Conservation (phyloP, 805 yeast species). For the Huiozyma naganishii region DNA sequence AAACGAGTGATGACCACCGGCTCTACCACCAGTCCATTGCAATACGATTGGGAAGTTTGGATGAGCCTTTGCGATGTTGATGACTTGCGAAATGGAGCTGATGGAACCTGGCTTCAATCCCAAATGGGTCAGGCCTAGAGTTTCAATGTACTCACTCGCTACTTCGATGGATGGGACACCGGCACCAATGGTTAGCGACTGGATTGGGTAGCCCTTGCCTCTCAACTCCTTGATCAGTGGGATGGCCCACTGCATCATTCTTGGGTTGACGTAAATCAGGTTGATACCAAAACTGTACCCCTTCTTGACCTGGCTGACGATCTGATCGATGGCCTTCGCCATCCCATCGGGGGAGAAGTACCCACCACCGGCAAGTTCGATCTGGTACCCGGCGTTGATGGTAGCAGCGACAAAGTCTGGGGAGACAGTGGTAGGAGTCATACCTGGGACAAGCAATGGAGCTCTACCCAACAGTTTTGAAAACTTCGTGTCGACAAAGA, state of each 20-base stretch:
- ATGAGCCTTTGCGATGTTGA: conserved; percentile 88
- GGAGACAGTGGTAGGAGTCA: conserved; percentile 97
- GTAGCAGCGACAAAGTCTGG: conserved; percentile 92
- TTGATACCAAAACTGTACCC: conserved; percentile 89
- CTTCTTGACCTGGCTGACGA: conserved; percentile 58
- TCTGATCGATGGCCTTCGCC: conserved; percentile 64
- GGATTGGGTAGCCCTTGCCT: conserved; percentile 88
- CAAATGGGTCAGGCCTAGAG: conserved; percentile 83
- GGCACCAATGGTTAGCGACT: conserved; percentile 95
- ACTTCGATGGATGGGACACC: conserved; percentile 98
- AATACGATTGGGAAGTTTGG: conserved; percentile 93
- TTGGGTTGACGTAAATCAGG: conserved; percentile 91
- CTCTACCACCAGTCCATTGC: conserved; percentile 99
- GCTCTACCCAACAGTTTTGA: conserved; percentile 87
- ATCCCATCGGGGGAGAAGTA: conserved; percentile 67
- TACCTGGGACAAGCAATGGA: conserved; percentile 96
- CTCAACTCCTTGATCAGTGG: conserved; percentile 87
- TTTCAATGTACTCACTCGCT: conserved; percentile 90
- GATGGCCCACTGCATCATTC: conserved; percentile 97
- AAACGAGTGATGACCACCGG: conserved; percentile 99
- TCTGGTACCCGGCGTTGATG: conserved; percentile 91
- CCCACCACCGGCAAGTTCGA: conserved; percentile 99
- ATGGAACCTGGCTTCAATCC: conserved; percentile 97
- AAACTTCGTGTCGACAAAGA: conserved; percentile 87
- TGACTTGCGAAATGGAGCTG: conserved; percentile 79